Evolutionary conservation across 2,329 filamentous ascomycete species (phyloP).

Genomic region (Pseudogymnoascus sp.): DNA sequence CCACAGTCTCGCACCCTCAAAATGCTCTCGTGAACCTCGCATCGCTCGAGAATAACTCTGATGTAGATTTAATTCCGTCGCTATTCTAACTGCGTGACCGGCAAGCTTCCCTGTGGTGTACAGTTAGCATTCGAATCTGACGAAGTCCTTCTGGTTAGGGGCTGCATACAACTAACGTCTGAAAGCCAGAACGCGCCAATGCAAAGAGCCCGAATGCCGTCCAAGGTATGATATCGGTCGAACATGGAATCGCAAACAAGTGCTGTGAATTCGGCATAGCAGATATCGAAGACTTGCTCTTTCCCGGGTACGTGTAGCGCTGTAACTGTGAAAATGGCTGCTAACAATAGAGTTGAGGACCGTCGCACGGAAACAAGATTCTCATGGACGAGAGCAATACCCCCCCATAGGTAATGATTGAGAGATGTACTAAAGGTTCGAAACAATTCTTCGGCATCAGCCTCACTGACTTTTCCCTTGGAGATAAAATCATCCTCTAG

Average conservation of each 20-base stretch:
- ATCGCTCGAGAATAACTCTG: conserved; percentile 43
- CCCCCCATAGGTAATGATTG: conserved; percentile 44
- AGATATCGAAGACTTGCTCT: conserved; percentile 43
- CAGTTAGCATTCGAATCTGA: conserved; percentile 22
- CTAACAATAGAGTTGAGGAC: conserved; percentile 47
- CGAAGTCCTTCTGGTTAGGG: background rate
- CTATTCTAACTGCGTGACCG: conserved; percentile 48
- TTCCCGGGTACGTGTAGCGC: conserved; percentile 49
- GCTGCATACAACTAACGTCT: conserved; percentile 34
- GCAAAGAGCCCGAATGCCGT: conserved; percentile 51
- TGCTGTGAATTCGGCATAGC: conserved; percentile 48
- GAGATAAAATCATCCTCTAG: conserved; percentile 42
- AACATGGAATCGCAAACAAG: conserved; percentile 50
- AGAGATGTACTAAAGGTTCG: conserved; percentile 37
- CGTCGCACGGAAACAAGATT: conserved; percentile 42
- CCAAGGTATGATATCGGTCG: conserved; percentile 46
- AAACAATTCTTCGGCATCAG: conserved; percentile 42
- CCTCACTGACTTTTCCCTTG: conserved; percentile 36
- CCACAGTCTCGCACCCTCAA: conserved; percentile 51
- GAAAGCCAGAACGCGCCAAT: conserved; percentile 57
- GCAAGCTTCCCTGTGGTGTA: conserved; percentile 47
- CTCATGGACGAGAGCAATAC: conserved; percentile 41
- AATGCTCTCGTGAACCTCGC: conserved; percentile 38
- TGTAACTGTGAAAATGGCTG: conserved; percentile 49
- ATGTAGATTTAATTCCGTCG: conserved; percentile 48